Evolutionary conservation across 441 rosid genomes (phyloP), one percentile per base, ranked within the genome.

Genomic region (Biscutella laevigata): DNA sequence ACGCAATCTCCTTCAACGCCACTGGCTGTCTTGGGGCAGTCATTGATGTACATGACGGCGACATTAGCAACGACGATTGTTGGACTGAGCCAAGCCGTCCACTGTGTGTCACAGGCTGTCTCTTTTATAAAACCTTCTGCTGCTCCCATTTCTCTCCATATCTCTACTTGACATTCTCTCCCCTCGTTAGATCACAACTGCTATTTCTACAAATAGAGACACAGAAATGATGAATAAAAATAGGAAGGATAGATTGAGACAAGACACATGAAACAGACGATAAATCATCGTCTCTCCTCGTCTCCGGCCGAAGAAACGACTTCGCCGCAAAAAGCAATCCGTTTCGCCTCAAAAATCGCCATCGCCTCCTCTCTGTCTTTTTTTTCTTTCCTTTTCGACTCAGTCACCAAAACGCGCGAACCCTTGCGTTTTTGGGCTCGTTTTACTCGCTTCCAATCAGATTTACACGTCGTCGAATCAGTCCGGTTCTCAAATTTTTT

Each of bases 11-110:
- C 72, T 4, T 54, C 46, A 13, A 15, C 59, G 6, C 41, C 44
- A 7, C 40, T 32, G 13, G 27, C 49, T 25, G 74, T 74, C 43
- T 73, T 67, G 40, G 85, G 83, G 15, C 84, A 78, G 55, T 78
- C 47, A 50, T 81, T 81, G 54, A 71, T n/a, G 65, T 38, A 81
- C 84, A 81, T 74, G 52, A 65, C 69, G 21, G 70, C 74, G 32
- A 81, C 49, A 63, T 72, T 73, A 35, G 82, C 81, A 14, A 76
- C 67, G 13, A 73, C 79, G 30, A 78, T 53, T 48, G 71, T 52
- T 5, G 84, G 82, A 40, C 65, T 72, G 51, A 81, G 50, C 84
- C 83, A 78, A 6, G 81, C 53, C 11, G 82, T 74, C 84, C 84
- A 77, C 47, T 70, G 71, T n/a, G 56, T 42, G 12, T 51, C 51